These are phyloP conservation scores for Populus hybrid DNA, from an alignment of 441 rosid genomes.

Conservation along the genomic window DNA sequence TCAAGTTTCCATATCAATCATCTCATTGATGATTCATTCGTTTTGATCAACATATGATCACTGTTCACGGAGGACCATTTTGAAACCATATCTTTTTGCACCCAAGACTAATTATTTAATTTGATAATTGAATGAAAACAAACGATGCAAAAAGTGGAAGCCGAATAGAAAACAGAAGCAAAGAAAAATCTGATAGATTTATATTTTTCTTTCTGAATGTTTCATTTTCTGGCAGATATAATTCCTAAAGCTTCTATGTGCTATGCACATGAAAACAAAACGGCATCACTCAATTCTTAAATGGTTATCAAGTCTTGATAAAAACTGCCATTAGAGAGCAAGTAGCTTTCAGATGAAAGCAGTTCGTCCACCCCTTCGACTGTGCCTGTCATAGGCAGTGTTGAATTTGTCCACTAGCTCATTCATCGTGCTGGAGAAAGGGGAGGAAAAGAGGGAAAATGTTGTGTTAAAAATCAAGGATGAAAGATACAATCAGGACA, in stretches of 20 bases:
- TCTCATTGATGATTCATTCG: background rate
- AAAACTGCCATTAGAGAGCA: background rate
- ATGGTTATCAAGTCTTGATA: background rate
- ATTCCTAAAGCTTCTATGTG: constrained; percentile 24
- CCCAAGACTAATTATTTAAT: too few relatives aligned
- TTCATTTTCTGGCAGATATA: constrained; percentile 9
- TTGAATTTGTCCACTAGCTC: constrained; percentile 95
- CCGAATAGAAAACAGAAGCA: background rate
- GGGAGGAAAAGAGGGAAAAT: background rate
- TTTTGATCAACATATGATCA: background rate
- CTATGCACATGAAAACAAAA: constrained; percentile 22
- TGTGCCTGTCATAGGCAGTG: constrained; percentile 84
- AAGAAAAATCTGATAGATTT: constrained; percentile 10
- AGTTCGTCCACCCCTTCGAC: constrained; percentile 86
- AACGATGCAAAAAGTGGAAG: background rate
- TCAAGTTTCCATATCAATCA: background rate
- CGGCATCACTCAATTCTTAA: constrained; percentile 2
- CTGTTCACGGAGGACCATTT: background rate
- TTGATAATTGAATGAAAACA: background rate
- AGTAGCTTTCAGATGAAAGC: constrained; percentile 21
- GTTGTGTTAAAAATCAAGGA: background rate
- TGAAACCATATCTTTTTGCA: too few relatives aligned
- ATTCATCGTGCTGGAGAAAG: constrained; percentile 69
- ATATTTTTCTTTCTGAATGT: constrained; percentile 17
- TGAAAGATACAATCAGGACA: background rate